phyloP scores from a whole-genome alignment of 2,329 filamentous ascomycete genomes.

The Hypoxylon sp. region DNA sequence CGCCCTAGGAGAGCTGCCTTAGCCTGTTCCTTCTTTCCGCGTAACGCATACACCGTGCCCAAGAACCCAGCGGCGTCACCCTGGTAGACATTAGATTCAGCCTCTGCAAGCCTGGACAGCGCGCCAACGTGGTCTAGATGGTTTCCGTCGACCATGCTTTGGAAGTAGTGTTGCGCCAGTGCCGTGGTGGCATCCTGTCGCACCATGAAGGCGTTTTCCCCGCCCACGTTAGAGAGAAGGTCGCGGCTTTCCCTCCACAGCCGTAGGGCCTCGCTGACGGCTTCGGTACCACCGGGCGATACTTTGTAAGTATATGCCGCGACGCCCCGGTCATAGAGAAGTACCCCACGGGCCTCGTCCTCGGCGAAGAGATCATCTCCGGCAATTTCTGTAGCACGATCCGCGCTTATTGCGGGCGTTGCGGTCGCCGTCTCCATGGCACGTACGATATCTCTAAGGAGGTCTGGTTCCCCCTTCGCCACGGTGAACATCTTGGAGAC shows the following conservation, averaged over 20 bases:
- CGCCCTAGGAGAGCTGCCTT: slow-evolving; percentile 18
- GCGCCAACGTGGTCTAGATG: slow-evolving; percentile 28
- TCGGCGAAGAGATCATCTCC: slow-evolving; percentile 32
- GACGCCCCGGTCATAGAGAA: slow-evolving; percentile 42
- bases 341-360: slow-evolving; percentile 39
- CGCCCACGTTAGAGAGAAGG: slow-evolving; percentile 41
- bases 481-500: slow-evolving; percentile 41
- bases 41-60: slow-evolving; percentile 35
- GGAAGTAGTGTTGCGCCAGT: slow-evolving; percentile 47
- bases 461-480: slow-evolving; percentile 30
- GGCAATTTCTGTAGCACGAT: not conserved
- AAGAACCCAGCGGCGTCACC: slow-evolving; percentile 36
- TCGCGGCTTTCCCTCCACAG: slow-evolving; percentile 45
- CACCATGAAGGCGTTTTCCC: slow-evolving; percentile 32
- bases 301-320: slow-evolving; percentile 43
- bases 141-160: slow-evolving; percentile 38
- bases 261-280: slow-evolving; percentile 35
- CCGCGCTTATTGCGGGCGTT: not conserved
- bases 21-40: slow-evolving; percentile 33
- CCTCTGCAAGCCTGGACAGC: slow-evolving; percentile 37
- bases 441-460: slow-evolving; percentile 38
- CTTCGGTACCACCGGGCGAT: slow-evolving; percentile 33
- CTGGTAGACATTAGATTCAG: not conserved
- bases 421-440: slow-evolving; percentile 38
- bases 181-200: slow-evolving; percentile 32